Percentiles rank a stretch among this genome's conserved stretches.
phyloP scores from a whole-genome alignment of 495 filamentous ascomycete genomes.

The Rhizodiscina lignyota region DNA sequence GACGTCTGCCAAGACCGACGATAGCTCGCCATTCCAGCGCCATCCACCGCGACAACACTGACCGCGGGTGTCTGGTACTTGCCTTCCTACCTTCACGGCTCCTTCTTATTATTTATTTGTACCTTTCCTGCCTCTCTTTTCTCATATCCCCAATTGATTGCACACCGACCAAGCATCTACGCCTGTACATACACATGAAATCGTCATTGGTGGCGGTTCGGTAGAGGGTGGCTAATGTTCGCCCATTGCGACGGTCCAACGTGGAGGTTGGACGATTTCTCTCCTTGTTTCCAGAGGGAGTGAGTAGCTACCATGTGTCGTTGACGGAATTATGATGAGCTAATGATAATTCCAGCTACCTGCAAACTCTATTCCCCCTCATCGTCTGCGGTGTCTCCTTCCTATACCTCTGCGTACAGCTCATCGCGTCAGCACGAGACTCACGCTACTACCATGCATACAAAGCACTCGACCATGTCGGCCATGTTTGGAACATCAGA shows the following conservation, averaged over 20 bases:
- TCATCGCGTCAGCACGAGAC: constrained; percentile 28
- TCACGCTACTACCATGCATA: constrained; percentile 33
- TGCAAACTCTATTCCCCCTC: constrained; percentile 72
- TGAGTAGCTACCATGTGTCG: constrained; percentile 26
- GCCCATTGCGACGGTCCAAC: constrained; percentile 62
- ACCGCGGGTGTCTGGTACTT: no score
- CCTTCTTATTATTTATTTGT: no score
- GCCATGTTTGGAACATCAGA: constrained; percentile 8
- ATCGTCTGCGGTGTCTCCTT: constrained; percentile 52
- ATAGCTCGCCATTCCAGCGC: no score
- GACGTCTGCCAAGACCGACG: no score
- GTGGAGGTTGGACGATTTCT: constrained; percentile 83
- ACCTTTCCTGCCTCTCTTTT: background rate
- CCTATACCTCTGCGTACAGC: constrained; percentile 41
- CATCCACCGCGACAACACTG: no score
- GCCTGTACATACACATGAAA: background rate
- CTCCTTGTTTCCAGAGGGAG: constrained; percentile 77
- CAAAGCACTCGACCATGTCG: constrained; percentile 25
- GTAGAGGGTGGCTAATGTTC: constrained; percentile 33
- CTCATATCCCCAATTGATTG: background rate
- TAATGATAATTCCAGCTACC: constrained; percentile 40
- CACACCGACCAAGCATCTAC: background rate
- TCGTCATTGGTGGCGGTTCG: background rate
- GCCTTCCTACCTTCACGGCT: no score
- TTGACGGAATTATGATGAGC: background rate